Evolutionary conservation across 2,329 filamentous ascomycete genomes (phyloP), one percentile per base, ranked within the genome.

Genomic region (Ceratocystiopsis sp.): DNA sequence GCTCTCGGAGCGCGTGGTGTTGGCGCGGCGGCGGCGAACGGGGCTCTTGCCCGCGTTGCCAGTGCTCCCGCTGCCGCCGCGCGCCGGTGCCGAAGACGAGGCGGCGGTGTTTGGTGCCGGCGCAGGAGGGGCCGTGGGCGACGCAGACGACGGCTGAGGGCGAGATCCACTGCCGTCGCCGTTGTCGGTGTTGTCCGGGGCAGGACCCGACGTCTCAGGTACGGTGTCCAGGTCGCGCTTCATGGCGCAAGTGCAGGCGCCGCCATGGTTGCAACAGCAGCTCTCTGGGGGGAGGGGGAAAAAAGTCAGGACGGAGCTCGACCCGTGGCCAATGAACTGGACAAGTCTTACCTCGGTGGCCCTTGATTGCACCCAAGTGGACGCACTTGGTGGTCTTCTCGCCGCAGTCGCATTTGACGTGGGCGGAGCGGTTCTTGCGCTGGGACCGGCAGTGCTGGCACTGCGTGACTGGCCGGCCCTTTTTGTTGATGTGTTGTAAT

Each of bases 381-480:
- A 69, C 62, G 59, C 75, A 79, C 59, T 75, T 75, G 67, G 81
- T 80, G 49, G 78, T 77, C 71, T 93, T 95, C 63, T 93, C 84
- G 59, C 85, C 87, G 63, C 91, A 98, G 63, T 96, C 87, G 66
- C 91, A 98, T 63, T 91, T 93, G 57, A 91, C 76, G 63, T 96
- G 91, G 51, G 89, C 84, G 46, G 87, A 80, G 55, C 91, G 84
- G 62, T 85, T 89, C 72, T 96, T 96, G 67, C 91, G 87, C 71
- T 93, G 81, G 52, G 82, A 77, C 61, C 91, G 89, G 66, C 91
- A 98, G 66, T 98, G 91, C 53, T 85, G 76, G 65, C 91, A 98
- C 78, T 98, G 91, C 55, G 91, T 94, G 54, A 96, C 86, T 49
- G 91, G 91, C 49, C 89, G 83, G 57, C 89, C 89, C 69, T 96